Base-by-base conservation (phyloP, 495 filamentous ascomycete genomes). In the Penicillium lividum region DNA sequence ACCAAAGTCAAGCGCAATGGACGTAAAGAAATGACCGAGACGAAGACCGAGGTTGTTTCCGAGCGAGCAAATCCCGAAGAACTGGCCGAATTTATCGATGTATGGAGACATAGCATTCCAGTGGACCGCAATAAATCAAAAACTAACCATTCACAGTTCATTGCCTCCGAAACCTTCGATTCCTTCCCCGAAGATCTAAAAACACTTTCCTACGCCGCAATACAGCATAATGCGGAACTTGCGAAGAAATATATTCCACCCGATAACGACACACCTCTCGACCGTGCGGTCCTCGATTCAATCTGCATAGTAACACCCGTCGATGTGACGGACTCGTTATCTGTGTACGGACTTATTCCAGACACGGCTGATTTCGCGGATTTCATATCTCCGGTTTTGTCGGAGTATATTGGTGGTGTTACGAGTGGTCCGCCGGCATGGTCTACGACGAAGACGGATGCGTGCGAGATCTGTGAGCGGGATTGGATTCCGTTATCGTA, bases 391-490 rank as follows among this genome's bases (percentile, higher is more conserved):
- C 83, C 84, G 0, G 65, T 90, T 0, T 65, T 93, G 6, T 75
- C 77, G 1, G 74, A 83, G 7, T 94, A 88, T 71, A 73, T 89
- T 27, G 65, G 66, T 7, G 64, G 73, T 3, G 72, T 79, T 13
- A 80, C 79, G 5, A 77, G 83, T 2, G 73, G 86, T 0, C 89
- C 89, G 0, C 88, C 88, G 0, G 73, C 81, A 0, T 86, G 84
- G 65, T 72, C 74, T 3, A 73, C 71, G 0, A 88, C 86, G 2
- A 80, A 82, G 15, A 72, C 74, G 0, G 69, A 75, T 0, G 86
- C 77, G 3, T 96, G 92, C 73, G 91, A 96, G 79, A 83, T 95
- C 57, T 95, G 91, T 68, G 84, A 80, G n/a, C 82, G 92, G 0
- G 80, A 82, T 60, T 91, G 87, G 83, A 86, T 95, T 48, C 84